Percentiles rank a stretch among this genome's conserved stretches.
phyloP scores from a whole-genome alignment of 208 protist species.

The Acanthamoeba triangularis region DNA sequence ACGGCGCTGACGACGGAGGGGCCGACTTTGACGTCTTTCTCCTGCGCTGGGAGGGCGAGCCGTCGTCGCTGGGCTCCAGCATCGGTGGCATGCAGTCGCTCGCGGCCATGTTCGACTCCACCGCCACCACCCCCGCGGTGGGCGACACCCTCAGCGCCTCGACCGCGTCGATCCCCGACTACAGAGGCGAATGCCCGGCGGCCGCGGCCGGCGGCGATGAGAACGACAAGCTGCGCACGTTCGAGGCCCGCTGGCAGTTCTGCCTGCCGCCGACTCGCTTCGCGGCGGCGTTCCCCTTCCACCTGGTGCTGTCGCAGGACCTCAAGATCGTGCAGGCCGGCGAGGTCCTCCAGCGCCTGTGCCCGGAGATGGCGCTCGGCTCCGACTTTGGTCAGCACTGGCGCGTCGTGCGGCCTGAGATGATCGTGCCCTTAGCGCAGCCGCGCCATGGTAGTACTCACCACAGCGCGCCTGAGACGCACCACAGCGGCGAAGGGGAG shows the following conservation, averaged over 20 bases:
- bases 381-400: neutral
- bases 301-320: conserved; percentile 24
- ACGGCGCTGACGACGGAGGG: neutral
- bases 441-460: neutral
- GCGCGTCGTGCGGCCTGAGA: neutral
- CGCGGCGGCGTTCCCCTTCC: neutral
- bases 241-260: conserved; percentile 17
- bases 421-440: neutral
- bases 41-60: neutral
- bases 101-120: conserved; percentile 5
- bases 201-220: neutral
- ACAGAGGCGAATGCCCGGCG: neutral
- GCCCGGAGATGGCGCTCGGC: neutral
- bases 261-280: conserved; percentile 13
- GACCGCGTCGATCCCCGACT: neutral
- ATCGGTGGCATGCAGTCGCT: neutral
- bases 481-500: neutral
- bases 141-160: neutral
- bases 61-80: neutral
- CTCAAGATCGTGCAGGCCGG: conserved; percentile 12
- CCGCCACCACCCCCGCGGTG: neutral
- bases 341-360: conserved; percentile 1
- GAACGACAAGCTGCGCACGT: neutral
- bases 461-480: neutral
- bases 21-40: neutral